Evolutionary conservation across 306 rosid genomes (phyloP).

Genomic region (Spatholobus suberectus): DNA sequence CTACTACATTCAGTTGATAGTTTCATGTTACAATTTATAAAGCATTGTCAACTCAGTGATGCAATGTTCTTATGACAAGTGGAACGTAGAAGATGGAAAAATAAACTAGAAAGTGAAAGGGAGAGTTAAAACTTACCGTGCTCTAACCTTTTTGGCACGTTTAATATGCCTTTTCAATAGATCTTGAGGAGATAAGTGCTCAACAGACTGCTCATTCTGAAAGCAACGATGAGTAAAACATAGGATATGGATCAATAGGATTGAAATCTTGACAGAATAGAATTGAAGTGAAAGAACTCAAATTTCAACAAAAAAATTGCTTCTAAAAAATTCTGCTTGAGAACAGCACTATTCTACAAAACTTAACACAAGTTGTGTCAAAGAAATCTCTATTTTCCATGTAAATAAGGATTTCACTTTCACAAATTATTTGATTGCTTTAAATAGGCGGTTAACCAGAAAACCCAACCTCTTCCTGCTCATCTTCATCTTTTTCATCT

Average conservation of each 20-base stretch:
- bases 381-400: neutral
- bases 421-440: conserved; percentile 20
- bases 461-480: conserved; percentile 65
- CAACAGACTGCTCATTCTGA: conserved; percentile 66
- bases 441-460: conserved; percentile 14
- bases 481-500: conserved; percentile 52
- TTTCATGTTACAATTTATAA: neutral
- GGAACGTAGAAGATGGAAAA: conserved; percentile 11
- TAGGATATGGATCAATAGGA: conserved; percentile 8
- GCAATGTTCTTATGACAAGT: conserved; percentile 8
- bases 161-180: conserved; percentile 71
- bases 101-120: conserved; percentile 28
- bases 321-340: neutral
- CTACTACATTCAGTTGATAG: neutral
- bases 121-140: conserved; percentile 54
- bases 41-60: conserved; percentile 1
- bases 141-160: conserved; percentile 88
- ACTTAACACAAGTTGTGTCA: conserved; percentile 9
- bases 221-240: conserved; percentile 39
- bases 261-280: neutral
- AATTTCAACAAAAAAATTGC: conserved; percentile 17
- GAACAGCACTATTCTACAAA: conserved; percentile 11
- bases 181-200: conserved; percentile 56
- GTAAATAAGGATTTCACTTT: conserved; percentile 29
- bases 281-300: conserved; percentile 3